phyloP scores from a whole-genome alignment of 2,329 filamentous ascomycete genomes.

The Endocalyx cinctus region DNA sequence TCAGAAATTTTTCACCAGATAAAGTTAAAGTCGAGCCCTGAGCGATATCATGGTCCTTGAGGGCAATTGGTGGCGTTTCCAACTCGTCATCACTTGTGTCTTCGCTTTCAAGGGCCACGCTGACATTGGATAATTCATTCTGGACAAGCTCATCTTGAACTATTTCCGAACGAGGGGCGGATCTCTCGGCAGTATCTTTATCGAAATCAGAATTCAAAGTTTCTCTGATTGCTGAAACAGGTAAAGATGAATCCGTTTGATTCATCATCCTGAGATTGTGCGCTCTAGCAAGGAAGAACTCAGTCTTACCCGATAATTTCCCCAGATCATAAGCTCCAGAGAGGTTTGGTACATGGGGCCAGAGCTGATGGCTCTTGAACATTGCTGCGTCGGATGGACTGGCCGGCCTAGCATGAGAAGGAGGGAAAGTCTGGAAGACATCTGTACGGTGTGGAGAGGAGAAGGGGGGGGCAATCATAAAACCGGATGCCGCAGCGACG shows the following conservation, averaged over 20 bases:
- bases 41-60: not conserved
- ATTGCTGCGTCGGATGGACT: constrained; percentile 27
- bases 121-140: no score
- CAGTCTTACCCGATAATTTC: constrained; percentile 31
- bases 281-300: constrained; percentile 37
- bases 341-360: constrained; percentile 17
- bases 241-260: constrained; percentile 5
- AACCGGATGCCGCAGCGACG: no score
- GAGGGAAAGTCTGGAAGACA: not conserved
- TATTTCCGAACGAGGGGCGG: not conserved
- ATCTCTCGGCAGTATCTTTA: no score
- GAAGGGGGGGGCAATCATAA: no score
- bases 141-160: not conserved
- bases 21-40: not conserved
- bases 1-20: constrained; percentile 10
- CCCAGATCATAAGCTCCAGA: constrained; percentile 28
- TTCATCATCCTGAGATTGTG: constrained; percentile 24
- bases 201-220: constrained; percentile 6
- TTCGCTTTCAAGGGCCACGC: no score
- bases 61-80: no score
- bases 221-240: constrained; percentile 13
- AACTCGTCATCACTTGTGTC: no score
- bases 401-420: constrained; percentile 12
- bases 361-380: constrained; percentile 26
- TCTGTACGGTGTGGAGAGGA: constrained; percentile 5